Percentiles rank a stretch among this genome's conserved stretches.
phyloP scores from a whole-genome alignment of 1,284 basidiomycete genomes.

The Lignosus rhinocerotis region DNA sequence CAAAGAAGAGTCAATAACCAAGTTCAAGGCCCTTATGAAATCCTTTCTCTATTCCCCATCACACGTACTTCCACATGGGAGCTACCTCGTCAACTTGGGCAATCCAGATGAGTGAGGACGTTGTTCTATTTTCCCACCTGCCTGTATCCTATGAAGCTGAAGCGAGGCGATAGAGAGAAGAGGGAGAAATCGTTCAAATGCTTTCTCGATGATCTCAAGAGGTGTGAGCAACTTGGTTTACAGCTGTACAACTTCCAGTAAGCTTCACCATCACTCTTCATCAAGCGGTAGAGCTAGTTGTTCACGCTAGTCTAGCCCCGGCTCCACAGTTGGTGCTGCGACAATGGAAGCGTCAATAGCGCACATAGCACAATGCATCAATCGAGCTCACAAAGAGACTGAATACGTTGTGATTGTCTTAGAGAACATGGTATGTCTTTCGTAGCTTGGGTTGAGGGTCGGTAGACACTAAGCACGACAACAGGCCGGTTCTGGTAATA shows the following conservation, averaged over 20 bases:
- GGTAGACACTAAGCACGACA: background rate
- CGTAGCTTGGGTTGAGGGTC: background rate
- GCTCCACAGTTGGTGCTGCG: slow-evolving; percentile 73
- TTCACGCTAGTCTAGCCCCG: slow-evolving; percentile 53
- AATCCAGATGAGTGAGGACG: slow-evolving; percentile 70
- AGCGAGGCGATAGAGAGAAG: slow-evolving; percentile 51
- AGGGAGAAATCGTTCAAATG: slow-evolving; percentile 78
- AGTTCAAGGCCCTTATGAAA: slow-evolving; percentile 60
- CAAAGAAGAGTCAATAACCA: slow-evolving; percentile 45
- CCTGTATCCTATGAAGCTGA: background rate
- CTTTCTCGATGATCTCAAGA: slow-evolving; percentile 81
- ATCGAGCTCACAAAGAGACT: slow-evolving; percentile 74
- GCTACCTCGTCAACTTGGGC: slow-evolving; percentile 84
- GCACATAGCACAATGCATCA: slow-evolving; percentile 75
- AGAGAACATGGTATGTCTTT: slow-evolving; percentile 75
- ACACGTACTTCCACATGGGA: slow-evolving; percentile 79
- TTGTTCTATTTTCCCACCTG: background rate
- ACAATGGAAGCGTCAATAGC: slow-evolving; percentile 63
- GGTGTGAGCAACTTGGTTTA: slow-evolving; percentile 79
- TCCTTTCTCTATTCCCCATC: slow-evolving; percentile 58
- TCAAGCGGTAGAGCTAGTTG: background rate
- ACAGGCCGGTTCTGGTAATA: slow-evolving; percentile 79
- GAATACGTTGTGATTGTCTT: slow-evolving; percentile 66
- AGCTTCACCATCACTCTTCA: slow-evolving; percentile 30
- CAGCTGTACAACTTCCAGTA: slow-evolving; percentile 85